Conservation (phyloP, 768 basidiomycete genomes). For the Phallus indusiatus region DNA sequence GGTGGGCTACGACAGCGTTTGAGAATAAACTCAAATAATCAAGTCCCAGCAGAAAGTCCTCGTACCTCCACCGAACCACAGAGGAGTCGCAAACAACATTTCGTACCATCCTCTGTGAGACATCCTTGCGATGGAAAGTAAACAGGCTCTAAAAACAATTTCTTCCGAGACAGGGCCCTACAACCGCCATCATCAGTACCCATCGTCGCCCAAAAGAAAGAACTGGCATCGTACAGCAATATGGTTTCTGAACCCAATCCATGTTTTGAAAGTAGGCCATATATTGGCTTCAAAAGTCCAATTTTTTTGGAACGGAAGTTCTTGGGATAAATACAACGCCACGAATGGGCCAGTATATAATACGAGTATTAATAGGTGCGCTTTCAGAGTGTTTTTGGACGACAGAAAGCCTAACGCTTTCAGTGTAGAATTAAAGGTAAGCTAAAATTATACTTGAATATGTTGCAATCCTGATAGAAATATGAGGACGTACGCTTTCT, state of each 20-base stretch:
- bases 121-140: conserved; percentile 65
- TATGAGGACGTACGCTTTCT: conserved; percentile 11
- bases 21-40: not conserved
- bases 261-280: conserved; percentile 32
- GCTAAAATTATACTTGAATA: conserved; percentile 22
- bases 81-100: conserved; percentile 73
- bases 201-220: not conserved
- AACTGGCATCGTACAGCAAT: conserved; percentile 27
- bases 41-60: not conserved
- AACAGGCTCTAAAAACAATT: conserved; percentile 79
- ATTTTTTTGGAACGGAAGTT: conserved; percentile 45
- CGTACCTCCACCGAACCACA: conserved; percentile 84
- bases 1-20: conserved; percentile 50
- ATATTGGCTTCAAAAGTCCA: conserved; percentile 38
- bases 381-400: conserved; percentile 8
- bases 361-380: conserved; percentile 61
- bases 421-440: conserved; percentile 34
- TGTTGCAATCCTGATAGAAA: not conserved
- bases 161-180: conserved; percentile 92
- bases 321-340: conserved; percentile 32
- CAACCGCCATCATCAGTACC: not conserved
- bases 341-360: conserved; percentile 77
- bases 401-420: conserved; percentile 19
- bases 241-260: conserved; percentile 67
- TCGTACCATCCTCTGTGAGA: conserved; percentile 41